Evolutionary conservation across 768 basidiomycete species (phyloP).

Genomic region (Ramaria sp.): DNA sequence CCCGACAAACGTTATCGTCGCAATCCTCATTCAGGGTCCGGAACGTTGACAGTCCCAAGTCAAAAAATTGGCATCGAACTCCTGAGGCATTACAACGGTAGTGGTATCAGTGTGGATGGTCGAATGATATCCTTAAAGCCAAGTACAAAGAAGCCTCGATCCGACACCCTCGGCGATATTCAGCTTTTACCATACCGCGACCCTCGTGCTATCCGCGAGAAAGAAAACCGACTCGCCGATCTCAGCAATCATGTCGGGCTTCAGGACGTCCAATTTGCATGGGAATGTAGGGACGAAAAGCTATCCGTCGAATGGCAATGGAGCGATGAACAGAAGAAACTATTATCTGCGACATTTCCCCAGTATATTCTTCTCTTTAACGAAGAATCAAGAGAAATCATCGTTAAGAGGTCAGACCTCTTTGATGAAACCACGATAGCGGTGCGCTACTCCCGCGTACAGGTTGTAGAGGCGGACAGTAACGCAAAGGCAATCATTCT

Average conservation of each 20-base stretch:
- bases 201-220: slow-evolving; percentile 17
- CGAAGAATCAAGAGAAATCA: not conserved
- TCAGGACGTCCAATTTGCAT: slow-evolving; percentile 42
- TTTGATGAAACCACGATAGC: not conserved
- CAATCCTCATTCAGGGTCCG: slow-evolving; percentile 30
- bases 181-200: slow-evolving; percentile 29
- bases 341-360: too few relatives aligned
- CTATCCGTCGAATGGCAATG: slow-evolving; percentile 48
- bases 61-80: slow-evolving; percentile 30
- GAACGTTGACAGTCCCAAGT: slow-evolving; percentile 38
- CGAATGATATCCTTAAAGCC: slow-evolving; percentile 20
- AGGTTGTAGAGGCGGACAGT: not conserved
- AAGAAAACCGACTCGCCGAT: not conserved
- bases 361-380: not conserved
- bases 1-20: slow-evolving; percentile 22
- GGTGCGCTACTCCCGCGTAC: not conserved
- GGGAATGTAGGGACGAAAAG: slow-evolving; percentile 47
- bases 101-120: slow-evolving; percentile 20
- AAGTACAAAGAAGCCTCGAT: slow-evolving; percentile 9
- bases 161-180: slow-evolving; percentile 27
- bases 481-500: not conserved
- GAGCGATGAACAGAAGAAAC: slow-evolving; percentile 1
- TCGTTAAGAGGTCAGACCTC: not conserved
- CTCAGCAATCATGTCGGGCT: slow-evolving; percentile 19
- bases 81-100: slow-evolving; percentile 19